These are phyloP conservation scores for Colletotrichum lentis DNA, from an alignment of 2,329 filamentous ascomycete genomes.

Conservation along the genomic window DNA sequence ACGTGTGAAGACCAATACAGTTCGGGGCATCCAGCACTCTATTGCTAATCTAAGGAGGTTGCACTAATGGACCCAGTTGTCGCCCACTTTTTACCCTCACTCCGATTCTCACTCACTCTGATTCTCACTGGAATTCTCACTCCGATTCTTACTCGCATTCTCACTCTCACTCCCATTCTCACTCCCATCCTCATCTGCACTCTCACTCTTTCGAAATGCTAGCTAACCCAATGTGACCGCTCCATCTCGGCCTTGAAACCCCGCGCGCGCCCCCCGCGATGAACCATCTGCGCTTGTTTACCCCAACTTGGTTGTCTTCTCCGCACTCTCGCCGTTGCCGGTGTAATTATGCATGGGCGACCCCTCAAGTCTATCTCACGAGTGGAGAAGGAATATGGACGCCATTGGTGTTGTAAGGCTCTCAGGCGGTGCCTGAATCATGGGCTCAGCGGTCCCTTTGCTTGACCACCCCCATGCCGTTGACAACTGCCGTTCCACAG, in stretches of 20 bases:
- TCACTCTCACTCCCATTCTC: too few relatives aligned
- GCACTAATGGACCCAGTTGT: background rate
- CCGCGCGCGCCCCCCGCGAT: too few relatives aligned
- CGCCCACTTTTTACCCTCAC: background rate
- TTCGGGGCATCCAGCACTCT: background rate
- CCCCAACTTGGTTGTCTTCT: constrained; percentile 16
- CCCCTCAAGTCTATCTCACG: constrained; percentile 18
- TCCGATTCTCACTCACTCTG: background rate
- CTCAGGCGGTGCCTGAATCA: constrained; percentile 10
- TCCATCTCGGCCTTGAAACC: too few relatives aligned
- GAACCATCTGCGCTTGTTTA: background rate
- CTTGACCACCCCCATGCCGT: constrained; percentile 17
- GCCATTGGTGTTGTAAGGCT: background rate
- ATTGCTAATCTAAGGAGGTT: background rate
- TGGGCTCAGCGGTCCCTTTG: background rate
- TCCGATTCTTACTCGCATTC: too few relatives aligned
- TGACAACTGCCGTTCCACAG: constrained; percentile 23
- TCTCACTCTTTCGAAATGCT: too few relatives aligned
- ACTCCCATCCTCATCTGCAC: background rate
- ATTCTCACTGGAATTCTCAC: too few relatives aligned
- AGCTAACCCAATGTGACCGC: too few relatives aligned
- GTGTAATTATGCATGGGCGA: constrained; percentile 14
- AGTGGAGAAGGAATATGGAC: constrained; percentile 5
- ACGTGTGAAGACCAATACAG: background rate
- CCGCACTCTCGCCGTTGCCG: constrained; percentile 35